Base-by-base conservation (phyloP, 768 basidiomycete species). In the Auricularia sp. region DNA sequence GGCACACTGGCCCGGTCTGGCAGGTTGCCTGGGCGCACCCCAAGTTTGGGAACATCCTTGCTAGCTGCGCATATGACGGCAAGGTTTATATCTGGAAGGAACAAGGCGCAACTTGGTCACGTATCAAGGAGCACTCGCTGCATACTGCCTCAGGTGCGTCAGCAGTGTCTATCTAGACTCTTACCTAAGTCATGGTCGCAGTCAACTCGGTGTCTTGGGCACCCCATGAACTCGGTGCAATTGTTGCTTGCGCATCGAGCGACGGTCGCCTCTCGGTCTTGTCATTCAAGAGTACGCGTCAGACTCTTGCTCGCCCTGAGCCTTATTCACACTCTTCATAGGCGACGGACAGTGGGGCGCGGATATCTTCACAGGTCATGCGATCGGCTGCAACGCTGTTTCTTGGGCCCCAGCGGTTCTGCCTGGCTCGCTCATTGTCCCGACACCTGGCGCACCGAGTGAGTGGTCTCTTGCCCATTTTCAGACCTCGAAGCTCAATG, bases 151-250 rank as follows among this genome's bases (percentile, higher is more conserved):
- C 93, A 67, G 94, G 94, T 94, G 68, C 69, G 82, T 79, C 14
- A n/a, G n/a, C 54, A 51, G 24, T 21, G 42, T 8, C 21, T 18
- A 8, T 39, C 2, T 14, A 18, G 35, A 6, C 16, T 0, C 33
- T 47, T 62, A 35, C 47, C 58, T 37, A 3, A 3, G 21, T 1
- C 11, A 65, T 3, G 2, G 14, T 3, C 56, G 2, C 66, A 96
- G 96, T 98, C 61, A 99, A 99, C 78, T 95, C 95, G 1, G 89
- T 98, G 24, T 92, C 93, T 0, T 99, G 97, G 97, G 96, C 96
- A n/a, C 94, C 97, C 2, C 94, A 97, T 70, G 96, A 98, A 73
- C 84, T 98, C 14, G 97, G 96, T 39, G 93, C 97, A 1, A 95
- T 98, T 67, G 82, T 98, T 47, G 96, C 94, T 3, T 99, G 97